Percentiles rank a stretch among this genome's conserved stretches.
These are phyloP conservation scores for Heracleum sosnowskyi DNA, from an alignment of 129 eudicot genomes.

Conservation along the genomic window DNA sequence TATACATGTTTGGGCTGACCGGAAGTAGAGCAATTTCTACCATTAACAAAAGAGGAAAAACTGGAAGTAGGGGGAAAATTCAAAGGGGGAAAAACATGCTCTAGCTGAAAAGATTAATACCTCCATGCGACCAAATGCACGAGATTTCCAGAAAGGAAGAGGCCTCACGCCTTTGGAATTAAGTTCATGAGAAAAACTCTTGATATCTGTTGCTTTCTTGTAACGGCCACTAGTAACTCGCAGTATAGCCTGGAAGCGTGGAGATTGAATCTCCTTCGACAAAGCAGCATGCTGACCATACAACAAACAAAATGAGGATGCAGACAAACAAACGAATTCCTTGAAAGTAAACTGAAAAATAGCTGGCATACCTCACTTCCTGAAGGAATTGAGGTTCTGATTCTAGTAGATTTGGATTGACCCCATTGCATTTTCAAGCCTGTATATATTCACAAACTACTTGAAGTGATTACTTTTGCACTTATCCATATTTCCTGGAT, in stretches of 20 bases:
- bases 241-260: constrained; percentile 74
- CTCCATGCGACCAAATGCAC: constrained; percentile 81
- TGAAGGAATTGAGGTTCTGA: constrained; percentile 35
- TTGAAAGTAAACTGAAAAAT: constrained; percentile 9
- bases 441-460: neutral
- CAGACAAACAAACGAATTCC: constrained; percentile 17
- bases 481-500: neutral
- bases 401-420: constrained; percentile 62
- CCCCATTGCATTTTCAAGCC: constrained; percentile 10
- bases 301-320: constrained; percentile 21
- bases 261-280: constrained; percentile 82
- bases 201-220: constrained; percentile 62
- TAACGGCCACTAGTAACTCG: constrained; percentile 80
- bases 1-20: too few relatives aligned
- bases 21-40: too few relatives aligned
- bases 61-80: neutral
- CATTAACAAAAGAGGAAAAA: too few relatives aligned
- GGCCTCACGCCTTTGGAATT: constrained; percentile 94
- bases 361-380: constrained; percentile 54
- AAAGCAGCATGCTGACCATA: constrained; percentile 59
- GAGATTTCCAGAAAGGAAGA: constrained; percentile 84
- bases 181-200: constrained; percentile 96
- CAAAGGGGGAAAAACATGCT: neutral
- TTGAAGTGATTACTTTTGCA: neutral
- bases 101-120: constrained; percentile 26